Conservation (phyloP, 371 early-diverging fungal species). For the Zychaea mexicana region DNA sequence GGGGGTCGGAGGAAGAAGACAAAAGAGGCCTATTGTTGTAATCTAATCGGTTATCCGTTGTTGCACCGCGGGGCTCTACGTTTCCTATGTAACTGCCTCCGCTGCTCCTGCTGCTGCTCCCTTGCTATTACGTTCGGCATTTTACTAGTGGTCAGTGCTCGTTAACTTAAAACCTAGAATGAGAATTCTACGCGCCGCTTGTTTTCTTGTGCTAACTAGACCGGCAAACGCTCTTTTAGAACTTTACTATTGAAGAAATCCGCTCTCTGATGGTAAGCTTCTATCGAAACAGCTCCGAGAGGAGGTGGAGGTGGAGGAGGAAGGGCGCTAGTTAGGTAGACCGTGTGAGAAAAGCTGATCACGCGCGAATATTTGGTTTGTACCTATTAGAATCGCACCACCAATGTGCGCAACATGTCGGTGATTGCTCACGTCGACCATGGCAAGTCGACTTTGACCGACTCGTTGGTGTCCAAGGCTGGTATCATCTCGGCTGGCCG, state of each 20-base stretch:
- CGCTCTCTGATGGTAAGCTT: slow-evolving; percentile 49
- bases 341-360: slow-evolving; percentile 1
- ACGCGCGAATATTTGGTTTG: slow-evolving; percentile 1
- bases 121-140: neutral
- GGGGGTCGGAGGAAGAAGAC: neutral
- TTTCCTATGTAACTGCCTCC: neutral
- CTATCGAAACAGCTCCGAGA: too few species aligned
- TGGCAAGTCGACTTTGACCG: slow-evolving; percentile 95
- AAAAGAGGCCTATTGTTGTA: neutral
- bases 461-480: slow-evolving; percentile 97
- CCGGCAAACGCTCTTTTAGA: slow-evolving; percentile 21
- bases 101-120: neutral
- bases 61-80: slow-evolving; percentile 1
- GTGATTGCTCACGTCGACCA: slow-evolving; percentile 99
- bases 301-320: slow-evolving; percentile 31
- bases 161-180: neutral
- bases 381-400: slow-evolving; percentile 18
- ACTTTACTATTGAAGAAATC: slow-evolving; percentile 44
- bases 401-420: slow-evolving; percentile 99
- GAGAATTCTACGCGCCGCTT: neutral
- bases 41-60: neutral
- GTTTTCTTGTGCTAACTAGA: neutral
- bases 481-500: slow-evolving; percentile 96
- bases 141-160: slow-evolving; percentile 2
- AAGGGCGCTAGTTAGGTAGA: neutral